Evolutionary conservation across 345 rosid genomes (phyloP), one percentile per base, ranked within the genome.

Genomic region (Pistacia vera): DNA sequence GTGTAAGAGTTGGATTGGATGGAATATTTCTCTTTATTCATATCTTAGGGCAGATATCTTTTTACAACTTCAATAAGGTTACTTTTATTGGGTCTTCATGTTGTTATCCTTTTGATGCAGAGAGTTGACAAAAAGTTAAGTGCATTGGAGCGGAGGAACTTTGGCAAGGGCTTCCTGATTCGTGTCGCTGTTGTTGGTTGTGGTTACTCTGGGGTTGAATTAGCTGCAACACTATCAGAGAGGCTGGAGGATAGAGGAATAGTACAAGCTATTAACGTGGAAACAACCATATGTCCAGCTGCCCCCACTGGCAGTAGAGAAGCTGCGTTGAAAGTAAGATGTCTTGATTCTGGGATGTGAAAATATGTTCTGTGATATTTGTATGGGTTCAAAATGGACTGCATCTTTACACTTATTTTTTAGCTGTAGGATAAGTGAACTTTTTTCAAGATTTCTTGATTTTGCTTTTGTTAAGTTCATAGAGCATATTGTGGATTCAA

Each of bases 181-280:
- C 78, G 75, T 54, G 91, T 93, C 70, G 94, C 89, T 75, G 86
- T 95, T 78, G 98, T 93, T 75, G 99, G 99, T 20, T 95, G 99
- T 76, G 99, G 99, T 82, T 95, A 95, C 72, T 80, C 94, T 33
- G 99, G 99, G 64, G 91, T 95, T 68, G 99, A 95, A 85, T 82
- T 95, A 78, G 99, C 99, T 86, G 99, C 99, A 52, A 93, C 98
- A 44, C 67, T 95, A 73, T 78, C 99, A 4, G 99, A 95, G 80
- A 92, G 99, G 84, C 86, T 95, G 70, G 90, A 85, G 81, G 91
- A 89, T 64, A 89, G 87, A 49, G 99, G 99, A 70, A 81, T 79
- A 49, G 96, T 95, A 49, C 93, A 86, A 69, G 93, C 91, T 76
- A 88, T 95, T 70, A 93, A 93, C 35, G 92, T 88, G 71, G 91